A percentile compares a stretch with the other conserved stretches of the same genome.
Evolutionary conservation across 805 yeast species (phyloP).

Genomic region (Lachancea fermentati): DNA sequence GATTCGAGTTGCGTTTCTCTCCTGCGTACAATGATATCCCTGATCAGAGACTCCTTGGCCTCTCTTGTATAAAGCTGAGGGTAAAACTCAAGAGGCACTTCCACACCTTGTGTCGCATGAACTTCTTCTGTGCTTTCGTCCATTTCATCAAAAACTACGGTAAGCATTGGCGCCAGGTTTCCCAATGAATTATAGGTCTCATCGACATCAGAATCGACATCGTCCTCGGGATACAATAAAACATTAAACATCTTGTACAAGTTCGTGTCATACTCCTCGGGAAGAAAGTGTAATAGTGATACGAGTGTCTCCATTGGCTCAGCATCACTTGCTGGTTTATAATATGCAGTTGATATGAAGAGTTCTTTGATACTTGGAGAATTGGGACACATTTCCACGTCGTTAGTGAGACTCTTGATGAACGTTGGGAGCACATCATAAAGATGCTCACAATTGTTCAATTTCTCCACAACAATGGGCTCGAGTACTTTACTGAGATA

Average conservation of each 20-base stretch:
- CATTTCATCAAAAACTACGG: conserved; percentile 29
- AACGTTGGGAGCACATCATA: conserved; percentile 27
- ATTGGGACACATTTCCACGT: conserved; percentile 21
- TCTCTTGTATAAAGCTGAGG: conserved; percentile 30
- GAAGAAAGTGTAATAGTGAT: conserved; percentile 29
- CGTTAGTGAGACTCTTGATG: conserved; percentile 22
- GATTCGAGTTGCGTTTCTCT: conserved; percentile 17
- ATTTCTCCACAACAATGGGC: conserved; percentile 14
- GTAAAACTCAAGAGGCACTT: conserved; percentile 30
- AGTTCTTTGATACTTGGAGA: conserved; percentile 11
- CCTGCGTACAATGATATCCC: conserved; percentile 21
- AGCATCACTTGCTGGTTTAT: conserved; percentile 17
- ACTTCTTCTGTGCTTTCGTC: conserved; percentile 24
- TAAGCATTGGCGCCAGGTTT: conserved; percentile 25
- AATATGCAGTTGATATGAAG: conserved; percentile 28
- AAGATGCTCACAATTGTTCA: conserved; percentile 24
- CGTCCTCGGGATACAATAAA: conserved; percentile 26
- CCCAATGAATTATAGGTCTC: conserved; percentile 25
- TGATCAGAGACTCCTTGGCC: conserved; percentile 24
- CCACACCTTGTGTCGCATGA: conserved; percentile 22
- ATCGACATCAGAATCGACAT: conserved; percentile 11
- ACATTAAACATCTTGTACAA: conserved; percentile 32
- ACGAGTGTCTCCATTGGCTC: conserved; percentile 21
- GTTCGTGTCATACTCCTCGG: conserved; percentile 31
- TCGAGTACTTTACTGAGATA: conserved; percentile 19